Evolutionary conservation across 192 early-diverging fungal genomes (phyloP).

Genomic region (Coemansia sp.): DNA sequence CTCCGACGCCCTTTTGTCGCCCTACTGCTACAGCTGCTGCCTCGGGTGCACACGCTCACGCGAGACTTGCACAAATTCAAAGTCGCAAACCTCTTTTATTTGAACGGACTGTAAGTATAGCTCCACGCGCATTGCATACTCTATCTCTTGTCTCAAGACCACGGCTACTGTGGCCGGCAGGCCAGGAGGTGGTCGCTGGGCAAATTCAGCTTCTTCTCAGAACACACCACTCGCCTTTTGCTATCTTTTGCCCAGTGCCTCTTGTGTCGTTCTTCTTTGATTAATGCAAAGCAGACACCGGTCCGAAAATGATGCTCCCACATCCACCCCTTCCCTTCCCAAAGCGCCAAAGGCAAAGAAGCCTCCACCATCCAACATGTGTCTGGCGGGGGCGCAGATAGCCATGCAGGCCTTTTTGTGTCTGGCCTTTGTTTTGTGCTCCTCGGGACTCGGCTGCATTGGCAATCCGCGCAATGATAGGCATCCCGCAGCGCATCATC

Average conservation of each 20-base stretch:
- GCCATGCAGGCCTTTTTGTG: neutral
- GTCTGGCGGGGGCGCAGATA: neutral
- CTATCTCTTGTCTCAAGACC: neutral
- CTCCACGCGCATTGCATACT: neutral
- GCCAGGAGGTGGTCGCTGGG: neutral
- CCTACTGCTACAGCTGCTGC: neutral
- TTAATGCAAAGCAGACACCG: neutral
- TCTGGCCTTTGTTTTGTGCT: neutral
- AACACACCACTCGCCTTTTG: neutral
- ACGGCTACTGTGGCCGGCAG: neutral
- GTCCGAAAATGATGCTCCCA: neutral
- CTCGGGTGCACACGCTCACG: neutral
- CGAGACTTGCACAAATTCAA: neutral
- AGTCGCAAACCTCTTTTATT: neutral
- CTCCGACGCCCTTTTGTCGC: neutral
- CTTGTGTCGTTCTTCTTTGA: neutral
- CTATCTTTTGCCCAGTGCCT: neutral
- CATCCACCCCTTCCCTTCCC: neutral
- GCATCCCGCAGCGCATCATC: conserved; percentile 4
- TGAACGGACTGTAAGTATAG: neutral
- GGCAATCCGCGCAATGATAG: conserved; percentile 1
- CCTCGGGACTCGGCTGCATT: neutral
- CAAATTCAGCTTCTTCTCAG: neutral
- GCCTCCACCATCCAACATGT: neutral
- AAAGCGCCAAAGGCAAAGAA: neutral